A percentile compares a stretch with the other conserved stretches of the same genome.
phyloP scores from a whole-genome alignment of 179 eudicot genomes.

The Camellia oleifera region DNA sequence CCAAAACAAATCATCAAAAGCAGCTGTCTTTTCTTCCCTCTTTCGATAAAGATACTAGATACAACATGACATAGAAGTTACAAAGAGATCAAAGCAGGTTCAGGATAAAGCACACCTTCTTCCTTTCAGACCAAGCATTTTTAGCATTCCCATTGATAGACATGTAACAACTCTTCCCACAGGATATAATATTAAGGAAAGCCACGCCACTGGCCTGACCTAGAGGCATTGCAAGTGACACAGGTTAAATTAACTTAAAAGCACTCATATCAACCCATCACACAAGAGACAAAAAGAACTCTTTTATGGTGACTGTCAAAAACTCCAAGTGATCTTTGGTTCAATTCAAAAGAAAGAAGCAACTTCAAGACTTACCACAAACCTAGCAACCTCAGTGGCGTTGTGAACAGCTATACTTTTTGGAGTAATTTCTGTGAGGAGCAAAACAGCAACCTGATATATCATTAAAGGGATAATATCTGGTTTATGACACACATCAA shows the following conservation, averaged over 20 bases:
- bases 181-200: conserved; percentile 85
- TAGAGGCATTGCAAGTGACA: conserved; percentile 37
- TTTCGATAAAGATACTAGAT: neutral
- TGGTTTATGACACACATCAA: conserved; percentile 1
- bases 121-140: conserved; percentile 90
- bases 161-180: conserved; percentile 92
- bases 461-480: conserved; percentile 11
- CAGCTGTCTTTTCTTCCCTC: neutral
- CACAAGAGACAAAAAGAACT: neutral
- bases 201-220: conserved; percentile 99
- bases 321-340: neutral
- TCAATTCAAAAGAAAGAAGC: conserved; percentile 10
- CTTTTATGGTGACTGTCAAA: neutral
- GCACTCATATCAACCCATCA: neutral
- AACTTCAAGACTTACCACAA: conserved; percentile 67
- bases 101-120: conserved; percentile 49
- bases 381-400: conserved; percentile 94
- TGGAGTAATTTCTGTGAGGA: conserved; percentile 98
- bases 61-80: neutral
- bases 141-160: conserved; percentile 93
- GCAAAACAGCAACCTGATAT: conserved; percentile 85
- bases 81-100: conserved; percentile 1
- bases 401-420: conserved; percentile 98
- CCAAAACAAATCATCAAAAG: neutral
- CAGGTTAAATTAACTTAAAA: neutral